Percentiles rank a stretch among this genome's conserved stretches.
Conservation (phyloP, 1,139 yeast genomes). For the Oligophagozyma castellii region DNA sequence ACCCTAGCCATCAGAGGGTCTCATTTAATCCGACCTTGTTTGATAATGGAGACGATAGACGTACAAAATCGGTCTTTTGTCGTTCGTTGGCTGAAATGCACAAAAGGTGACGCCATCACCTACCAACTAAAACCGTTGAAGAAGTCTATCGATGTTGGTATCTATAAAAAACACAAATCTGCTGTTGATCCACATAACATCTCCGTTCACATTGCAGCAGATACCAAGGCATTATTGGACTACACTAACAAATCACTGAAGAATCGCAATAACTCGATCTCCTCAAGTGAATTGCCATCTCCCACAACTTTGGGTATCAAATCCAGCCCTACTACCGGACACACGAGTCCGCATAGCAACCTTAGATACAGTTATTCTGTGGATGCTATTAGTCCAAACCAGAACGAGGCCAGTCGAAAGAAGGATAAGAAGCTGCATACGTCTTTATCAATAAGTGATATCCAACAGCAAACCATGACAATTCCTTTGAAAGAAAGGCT, state of each 20-base stretch:
- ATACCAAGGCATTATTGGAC: conserved; percentile 15
- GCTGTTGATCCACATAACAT: conserved; percentile 9
- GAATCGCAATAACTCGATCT: conserved; percentile 9
- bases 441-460: conserved; percentile 20
- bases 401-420: conserved; percentile 1
- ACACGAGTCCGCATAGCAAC: neutral
- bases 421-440: conserved; percentile 1
- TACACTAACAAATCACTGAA: conserved; percentile 13
- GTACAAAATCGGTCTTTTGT: conserved; percentile 80
- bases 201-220: conserved; percentile 18
- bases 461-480: conserved; percentile 21
- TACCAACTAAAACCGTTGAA: conserved; percentile 81
- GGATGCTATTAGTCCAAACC: conserved; percentile 1
- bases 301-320: too few species aligned
- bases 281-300: conserved; percentile 2
- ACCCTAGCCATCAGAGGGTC: too few species aligned
- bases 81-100: conserved; percentile 80
- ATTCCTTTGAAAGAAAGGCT: conserved; percentile 28
- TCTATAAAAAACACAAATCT: conserved; percentile 23
- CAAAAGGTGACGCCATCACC: conserved; percentile 48
- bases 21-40: neutral
- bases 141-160: conserved; percentile 47
- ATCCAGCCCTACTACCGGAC: neutral
- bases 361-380: neutral
- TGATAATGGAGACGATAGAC: conserved; percentile 71